Conservation (phyloP, 768 basidiomycete genomes). For the Pleurotus sapidus region DNA sequence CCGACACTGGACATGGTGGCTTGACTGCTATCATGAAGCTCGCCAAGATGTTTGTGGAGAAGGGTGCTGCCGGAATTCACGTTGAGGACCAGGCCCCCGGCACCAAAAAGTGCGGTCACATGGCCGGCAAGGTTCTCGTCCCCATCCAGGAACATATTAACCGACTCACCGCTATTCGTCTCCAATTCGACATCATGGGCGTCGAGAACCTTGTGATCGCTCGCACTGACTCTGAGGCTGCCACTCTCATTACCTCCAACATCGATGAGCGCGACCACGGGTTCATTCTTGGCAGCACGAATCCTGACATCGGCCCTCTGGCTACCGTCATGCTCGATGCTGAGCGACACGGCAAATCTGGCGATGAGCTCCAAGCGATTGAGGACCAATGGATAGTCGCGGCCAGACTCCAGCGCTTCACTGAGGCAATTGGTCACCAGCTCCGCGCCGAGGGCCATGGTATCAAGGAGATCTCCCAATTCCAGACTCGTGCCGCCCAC, state of each 20-base stretch:
- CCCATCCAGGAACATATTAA: conserved; percentile 98
- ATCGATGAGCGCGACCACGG: conserved; percentile 97
- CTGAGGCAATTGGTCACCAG: conserved; percentile 66
- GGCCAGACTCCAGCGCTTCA: conserved; percentile 82
- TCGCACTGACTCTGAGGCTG: conserved; percentile 96
- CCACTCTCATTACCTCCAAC: conserved; percentile 94
- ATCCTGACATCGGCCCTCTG: conserved; percentile 64
- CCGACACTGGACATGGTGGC: conserved; percentile 97
- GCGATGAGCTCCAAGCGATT: conserved; percentile 77
- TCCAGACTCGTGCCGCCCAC: conserved; percentile 60
- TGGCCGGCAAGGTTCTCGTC: conserved; percentile 96
- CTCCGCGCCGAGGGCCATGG: conserved; percentile 56
- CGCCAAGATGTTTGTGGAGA: conserved; percentile 98
- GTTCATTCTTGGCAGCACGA: conserved; percentile 93
- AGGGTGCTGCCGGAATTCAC: conserved; percentile 97
- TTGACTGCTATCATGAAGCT: conserved; percentile 99
- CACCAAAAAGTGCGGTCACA: conserved; percentile 94
- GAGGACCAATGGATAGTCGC: conserved; percentile 84
- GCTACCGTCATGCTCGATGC: conserved; percentile 83
- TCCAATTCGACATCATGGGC: conserved; percentile 99
- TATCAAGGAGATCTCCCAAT: conserved; percentile 51
- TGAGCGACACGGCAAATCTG: conserved; percentile 75
- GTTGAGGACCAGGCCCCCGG: conserved; percentile 98
- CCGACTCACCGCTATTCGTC: conserved; percentile 92
- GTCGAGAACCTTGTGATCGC: conserved; percentile 92